phyloP scores from a whole-genome alignment of 169 alveolate genomes.

The Eimeria mitis region DNA sequence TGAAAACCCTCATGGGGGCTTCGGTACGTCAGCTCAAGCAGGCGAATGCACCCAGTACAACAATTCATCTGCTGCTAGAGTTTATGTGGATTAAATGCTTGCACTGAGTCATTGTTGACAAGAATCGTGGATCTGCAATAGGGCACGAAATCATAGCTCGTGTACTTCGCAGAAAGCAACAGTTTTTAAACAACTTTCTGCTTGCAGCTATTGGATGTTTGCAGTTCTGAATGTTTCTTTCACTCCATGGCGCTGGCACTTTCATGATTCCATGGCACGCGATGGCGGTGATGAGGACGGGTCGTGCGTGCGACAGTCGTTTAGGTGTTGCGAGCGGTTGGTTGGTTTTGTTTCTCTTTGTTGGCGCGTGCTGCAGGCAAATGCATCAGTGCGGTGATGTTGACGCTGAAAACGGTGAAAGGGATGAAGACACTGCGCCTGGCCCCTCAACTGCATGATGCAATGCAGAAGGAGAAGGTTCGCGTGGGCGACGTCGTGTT shows the following conservation, averaged over 20 bases:
- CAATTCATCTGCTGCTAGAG: background rate
- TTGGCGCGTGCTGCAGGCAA: conserved; percentile 84
- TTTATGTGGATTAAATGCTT: background rate
- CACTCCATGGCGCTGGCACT: too few relatives aligned
- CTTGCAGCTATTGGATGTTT: background rate
- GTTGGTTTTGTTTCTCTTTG: background rate
- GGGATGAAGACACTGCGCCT: conserved; percentile 98
- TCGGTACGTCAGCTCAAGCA: conserved; percentile 81
- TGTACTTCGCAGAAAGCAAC: too few relatives aligned
- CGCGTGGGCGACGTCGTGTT: conserved; percentile 88
- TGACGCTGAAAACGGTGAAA: conserved; percentile 98
- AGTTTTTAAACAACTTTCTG: background rate
- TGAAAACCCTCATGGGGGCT: conserved; percentile 90
- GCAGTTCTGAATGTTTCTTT: too few relatives aligned
- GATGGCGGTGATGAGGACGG: background rate
- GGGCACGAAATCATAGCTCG: background rate
- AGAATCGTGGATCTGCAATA: background rate
- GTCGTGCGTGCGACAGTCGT: background rate
- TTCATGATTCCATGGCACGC: too few relatives aligned
- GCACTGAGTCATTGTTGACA: background rate
- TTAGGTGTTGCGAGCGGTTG: background rate
- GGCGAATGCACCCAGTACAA: background rate
- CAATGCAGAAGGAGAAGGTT: conserved; percentile 99
- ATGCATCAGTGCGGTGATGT: conserved; percentile 96
- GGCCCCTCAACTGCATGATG: conserved; percentile 98